Base-by-base conservation (phyloP, 441 rosid species). In the Euphorbia celastroides region DNA sequence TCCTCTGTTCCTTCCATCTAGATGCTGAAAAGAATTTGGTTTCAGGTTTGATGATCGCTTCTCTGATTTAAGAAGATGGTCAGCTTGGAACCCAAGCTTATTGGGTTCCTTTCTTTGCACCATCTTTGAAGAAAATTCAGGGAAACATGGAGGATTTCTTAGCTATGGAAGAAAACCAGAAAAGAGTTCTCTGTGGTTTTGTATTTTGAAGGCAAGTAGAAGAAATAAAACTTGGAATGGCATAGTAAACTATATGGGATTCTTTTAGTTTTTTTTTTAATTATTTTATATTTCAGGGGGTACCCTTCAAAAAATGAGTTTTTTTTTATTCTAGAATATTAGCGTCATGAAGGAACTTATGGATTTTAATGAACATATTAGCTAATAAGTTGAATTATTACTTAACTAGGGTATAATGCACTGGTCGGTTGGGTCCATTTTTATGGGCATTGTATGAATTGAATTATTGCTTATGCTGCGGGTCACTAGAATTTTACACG, bases 41-140 rank as follows among this genome's bases (percentile, higher is more conserved):
- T 77, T 80, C 36, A 67, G 80, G 70, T 79, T 81, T 23, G 73
- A 79, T 52, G 78, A 77, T 75, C 66, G 76, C 72, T 78, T 83
- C 60, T 82, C 87, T 26, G 82, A 60, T 67, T 83, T 82, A 48
- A 48, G 54, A 64, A 70, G 57, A 67, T 66, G 80, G 62, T 72
- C 79, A 78, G 81, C 80, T 73, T 84, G 82, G 78, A 73, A 73
- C 48, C 80, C 86, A 82, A 78, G 83, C 84, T 80, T 80, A 71
- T 42, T 70, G 70, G 74, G 74, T 65, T 75, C 71, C 85, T 87
- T 84, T 70, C 84, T 85, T 63, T 88, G 98, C 28, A 92, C 98
- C 96, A 89, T 92, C 77, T 81, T 78, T 70, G 68, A 75, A 65
- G 80, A n/a, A 71, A 74, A 78, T 70, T 27, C 77, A 57, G 31